Percentiles rank a stretch among this genome's conserved stretches.
phyloP scores from a whole-genome alignment of 2,329 filamentous ascomycete species.

The Aureobasidium melanogenum region DNA sequence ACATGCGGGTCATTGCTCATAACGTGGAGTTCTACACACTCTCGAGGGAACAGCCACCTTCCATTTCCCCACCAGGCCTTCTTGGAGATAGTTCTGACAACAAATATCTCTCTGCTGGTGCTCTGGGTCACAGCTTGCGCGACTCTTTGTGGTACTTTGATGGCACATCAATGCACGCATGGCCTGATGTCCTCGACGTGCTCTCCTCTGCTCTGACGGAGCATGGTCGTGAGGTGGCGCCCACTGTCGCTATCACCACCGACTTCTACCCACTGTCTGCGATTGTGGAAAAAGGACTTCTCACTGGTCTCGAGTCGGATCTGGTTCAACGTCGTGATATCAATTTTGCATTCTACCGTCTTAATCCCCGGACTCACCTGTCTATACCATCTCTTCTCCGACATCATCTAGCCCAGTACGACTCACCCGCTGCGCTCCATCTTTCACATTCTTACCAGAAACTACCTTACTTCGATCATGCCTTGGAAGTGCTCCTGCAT shows the following conservation, averaged over 20 bases:
- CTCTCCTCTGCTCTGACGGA: constrained; percentile 61
- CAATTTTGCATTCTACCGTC: constrained; percentile 81
- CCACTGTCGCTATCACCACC: constrained; percentile 67
- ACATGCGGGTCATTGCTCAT: constrained; percentile 93
- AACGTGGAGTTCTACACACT: constrained; percentile 93
- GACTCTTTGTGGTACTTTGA: constrained; percentile 96
- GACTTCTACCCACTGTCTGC: constrained; percentile 94
- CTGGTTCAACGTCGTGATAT: constrained; percentile 88
- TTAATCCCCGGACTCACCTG: constrained; percentile 83
- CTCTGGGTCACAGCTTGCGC: constrained; percentile 47
- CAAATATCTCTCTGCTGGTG: constrained; percentile 16
- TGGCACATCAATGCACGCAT: constrained; percentile 73
- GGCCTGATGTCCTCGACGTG: constrained; percentile 82
- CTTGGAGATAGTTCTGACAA: constrained; percentile 2
- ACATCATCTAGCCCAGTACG: constrained; percentile 65
- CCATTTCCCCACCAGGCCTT: constrained; percentile 17
- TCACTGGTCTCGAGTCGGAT: constrained; percentile 86
- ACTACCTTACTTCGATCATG: constrained; percentile 86
- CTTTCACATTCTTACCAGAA: constrained; percentile 78
- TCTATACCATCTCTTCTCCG: constrained; percentile 84
- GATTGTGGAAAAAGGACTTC: constrained; percentile 77
- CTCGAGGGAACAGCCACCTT: constrained; percentile 71
- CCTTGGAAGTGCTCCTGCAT: constrained; percentile 83
- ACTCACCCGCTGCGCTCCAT: constrained; percentile 69
- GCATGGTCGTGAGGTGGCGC: constrained; percentile 59